Conservation (phyloP, 2,329 filamentous ascomycete species). For the Aureobasidium mangrovei region DNA sequence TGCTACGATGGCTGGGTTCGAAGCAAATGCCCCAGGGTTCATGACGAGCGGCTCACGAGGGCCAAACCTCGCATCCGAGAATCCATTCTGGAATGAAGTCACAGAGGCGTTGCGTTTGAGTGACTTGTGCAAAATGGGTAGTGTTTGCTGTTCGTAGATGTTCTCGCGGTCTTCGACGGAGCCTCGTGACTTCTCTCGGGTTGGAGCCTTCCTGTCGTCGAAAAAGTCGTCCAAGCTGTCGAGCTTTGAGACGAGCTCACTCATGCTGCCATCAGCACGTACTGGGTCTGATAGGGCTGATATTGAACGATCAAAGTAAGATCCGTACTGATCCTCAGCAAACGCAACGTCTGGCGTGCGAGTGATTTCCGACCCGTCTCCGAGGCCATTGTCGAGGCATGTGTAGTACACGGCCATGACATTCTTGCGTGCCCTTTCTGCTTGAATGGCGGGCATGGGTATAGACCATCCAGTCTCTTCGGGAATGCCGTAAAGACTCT, state of each 20-base stretch:
- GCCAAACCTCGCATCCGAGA: conserved; percentile 58
- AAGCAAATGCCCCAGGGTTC: conserved; percentile 49
- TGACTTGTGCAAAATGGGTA: conserved; percentile 82
- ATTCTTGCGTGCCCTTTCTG: conserved; percentile 75
- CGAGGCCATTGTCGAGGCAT: conserved; percentile 48
- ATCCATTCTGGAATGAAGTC: conserved; percentile 77
- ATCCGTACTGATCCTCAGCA: conserved; percentile 71
- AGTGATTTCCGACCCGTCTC: conserved; percentile 46
- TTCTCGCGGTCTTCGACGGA: conserved; percentile 58
- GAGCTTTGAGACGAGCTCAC: conserved; percentile 62
- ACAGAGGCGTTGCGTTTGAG: conserved; percentile 61
- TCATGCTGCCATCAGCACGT: conserved; percentile 59
- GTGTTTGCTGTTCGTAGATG: conserved; percentile 85
- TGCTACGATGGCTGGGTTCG: conserved; percentile 28
- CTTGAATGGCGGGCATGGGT: conserved; percentile 83
- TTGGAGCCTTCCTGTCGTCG: conserved; percentile 33
- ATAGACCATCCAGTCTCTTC: conserved; percentile 96
- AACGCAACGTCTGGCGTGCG: conserved; percentile 86
- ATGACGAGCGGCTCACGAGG: conserved; percentile 45
- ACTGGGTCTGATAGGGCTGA: conserved; percentile 84
- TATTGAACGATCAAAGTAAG: conserved; percentile 69
- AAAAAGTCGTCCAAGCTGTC: conserved; percentile 50
- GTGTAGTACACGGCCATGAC: conserved; percentile 96
- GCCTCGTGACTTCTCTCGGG: conserved; percentile 10
- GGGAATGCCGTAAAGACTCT: conserved; percentile 92